These are phyloP conservation scores for Aulographum hederae DNA, from an alignment of 2,329 filamentous ascomycete genomes.

Conservation along the genomic window DNA sequence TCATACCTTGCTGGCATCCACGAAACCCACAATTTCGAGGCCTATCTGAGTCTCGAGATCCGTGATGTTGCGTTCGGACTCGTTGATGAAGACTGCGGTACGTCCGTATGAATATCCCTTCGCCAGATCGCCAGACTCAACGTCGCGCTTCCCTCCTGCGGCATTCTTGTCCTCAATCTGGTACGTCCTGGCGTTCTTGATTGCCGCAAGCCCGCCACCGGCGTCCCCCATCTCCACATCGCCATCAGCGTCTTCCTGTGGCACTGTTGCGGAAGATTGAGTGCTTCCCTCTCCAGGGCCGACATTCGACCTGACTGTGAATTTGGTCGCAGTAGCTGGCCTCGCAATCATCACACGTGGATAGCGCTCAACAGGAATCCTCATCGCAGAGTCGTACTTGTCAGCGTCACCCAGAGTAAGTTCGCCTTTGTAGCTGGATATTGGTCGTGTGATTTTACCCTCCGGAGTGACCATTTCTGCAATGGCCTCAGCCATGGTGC, in stretches of 20 bases:
- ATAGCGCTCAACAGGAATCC: conserved; percentile 79
- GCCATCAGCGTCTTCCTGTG: conserved; percentile 13
- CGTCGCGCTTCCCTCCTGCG: conserved; percentile 62
- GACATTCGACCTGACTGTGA: conserved; percentile 36
- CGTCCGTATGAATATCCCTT: conserved; percentile 89
- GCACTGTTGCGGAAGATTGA: conserved; percentile 33
- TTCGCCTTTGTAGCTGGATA: conserved; percentile 60
- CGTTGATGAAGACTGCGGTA: conserved; percentile 76
- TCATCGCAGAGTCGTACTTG: conserved; percentile 51
- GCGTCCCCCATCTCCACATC: conserved; percentile 12
- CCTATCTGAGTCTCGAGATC: conserved; percentile 59
- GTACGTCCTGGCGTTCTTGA: conserved; percentile 67
- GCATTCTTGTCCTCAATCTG: conserved; percentile 57
- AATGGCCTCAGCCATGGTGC: conserved; percentile 75
- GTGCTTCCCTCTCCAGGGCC: conserved; percentile 29
- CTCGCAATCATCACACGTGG: conserved; percentile 66
- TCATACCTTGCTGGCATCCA: conserved; percentile 49
- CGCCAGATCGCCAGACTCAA: conserved; percentile 68
- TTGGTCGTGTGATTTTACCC: conserved; percentile 57
- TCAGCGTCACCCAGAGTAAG: conserved; percentile 63
- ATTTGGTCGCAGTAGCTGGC: conserved; percentile 59
- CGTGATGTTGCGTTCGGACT: conserved; percentile 76
- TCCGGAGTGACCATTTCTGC: conserved; percentile 60
- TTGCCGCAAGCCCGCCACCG: conserved; percentile 37
- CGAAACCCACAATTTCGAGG: conserved; percentile 75